phyloP scores from a whole-genome alignment of 2,329 filamentous ascomycete genomes.

The Alternaria arborescens region DNA sequence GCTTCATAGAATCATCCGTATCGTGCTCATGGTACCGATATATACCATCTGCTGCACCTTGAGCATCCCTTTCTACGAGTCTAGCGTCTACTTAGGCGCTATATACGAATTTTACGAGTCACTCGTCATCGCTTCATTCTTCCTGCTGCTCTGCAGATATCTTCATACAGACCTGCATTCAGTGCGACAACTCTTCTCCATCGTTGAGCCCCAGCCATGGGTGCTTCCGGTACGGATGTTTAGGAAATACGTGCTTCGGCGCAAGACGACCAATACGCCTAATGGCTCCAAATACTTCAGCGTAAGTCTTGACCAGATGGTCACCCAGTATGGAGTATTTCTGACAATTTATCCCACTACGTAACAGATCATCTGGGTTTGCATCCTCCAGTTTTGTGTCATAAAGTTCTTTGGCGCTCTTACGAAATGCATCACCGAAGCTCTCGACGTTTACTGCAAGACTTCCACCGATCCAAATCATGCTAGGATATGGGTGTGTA shows the following conservation, averaged over 20 bases:
- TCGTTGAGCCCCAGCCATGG: background rate
- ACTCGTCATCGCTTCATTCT: background rate
- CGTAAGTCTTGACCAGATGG: background rate
- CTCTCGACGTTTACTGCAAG: background rate
- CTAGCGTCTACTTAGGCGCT: background rate
- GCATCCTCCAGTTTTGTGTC: background rate
- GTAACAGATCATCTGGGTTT: background rate
- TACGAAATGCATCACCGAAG: background rate
- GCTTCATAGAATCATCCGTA: background rate
- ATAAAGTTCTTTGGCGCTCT: background rate
- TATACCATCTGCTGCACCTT: background rate
- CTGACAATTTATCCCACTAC: background rate
- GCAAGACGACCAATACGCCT: background rate
- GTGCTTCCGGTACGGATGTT: background rate
- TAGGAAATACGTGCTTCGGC: background rate
- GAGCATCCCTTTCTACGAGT: background rate
- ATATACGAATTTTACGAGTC: background rate
- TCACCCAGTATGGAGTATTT: background rate
- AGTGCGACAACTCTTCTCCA: background rate
- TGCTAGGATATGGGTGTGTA: background rate
- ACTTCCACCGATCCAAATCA: background rate
- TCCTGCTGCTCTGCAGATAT: background rate
- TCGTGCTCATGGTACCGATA: background rate
- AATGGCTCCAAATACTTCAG: background rate
- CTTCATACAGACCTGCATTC: background rate